A percentile compares a stretch with the other conserved stretches of the same genome.
Conservation (phyloP, 208 protist genomes). For the Acanthamoeba sp. region DNA sequence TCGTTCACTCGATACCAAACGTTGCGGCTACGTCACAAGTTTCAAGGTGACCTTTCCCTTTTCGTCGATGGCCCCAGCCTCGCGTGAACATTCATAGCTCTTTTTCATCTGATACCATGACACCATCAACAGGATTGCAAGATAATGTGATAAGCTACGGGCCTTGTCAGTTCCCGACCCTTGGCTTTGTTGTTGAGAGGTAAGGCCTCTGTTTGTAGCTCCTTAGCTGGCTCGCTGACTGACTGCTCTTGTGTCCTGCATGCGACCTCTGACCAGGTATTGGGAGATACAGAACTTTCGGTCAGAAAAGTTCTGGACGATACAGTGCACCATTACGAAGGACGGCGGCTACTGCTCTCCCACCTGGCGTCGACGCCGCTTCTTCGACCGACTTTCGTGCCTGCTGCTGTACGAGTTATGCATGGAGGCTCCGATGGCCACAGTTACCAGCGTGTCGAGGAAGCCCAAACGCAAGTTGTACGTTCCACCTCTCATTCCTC, state of each 20-base stretch:
- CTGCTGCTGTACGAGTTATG: constrained; percentile 89
- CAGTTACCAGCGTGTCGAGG: constrained; percentile 80
- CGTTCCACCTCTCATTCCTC: not conserved
- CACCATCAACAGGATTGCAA: constrained; percentile 40
- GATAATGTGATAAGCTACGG: constrained; percentile 88
- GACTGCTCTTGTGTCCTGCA: not conserved
- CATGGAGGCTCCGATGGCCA: constrained; percentile 85
- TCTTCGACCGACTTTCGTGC: constrained; percentile 90
- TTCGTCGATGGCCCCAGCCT: not conserved
- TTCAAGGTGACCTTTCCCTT: constrained; percentile 44
- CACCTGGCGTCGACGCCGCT: constrained; percentile 87
- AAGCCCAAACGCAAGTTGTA: constrained; percentile 82
- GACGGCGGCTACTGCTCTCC: not conserved
- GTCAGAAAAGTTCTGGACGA: constrained; percentile 37
- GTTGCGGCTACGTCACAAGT: constrained; percentile 83
- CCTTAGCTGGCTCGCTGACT: not conserved
- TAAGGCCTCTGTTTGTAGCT: constrained; percentile 79
- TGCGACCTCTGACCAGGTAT: not conserved
- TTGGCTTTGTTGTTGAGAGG: constrained; percentile 96
- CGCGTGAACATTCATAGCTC: not conserved
- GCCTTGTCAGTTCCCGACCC: constrained; percentile 97
- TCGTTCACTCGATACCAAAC: constrained; percentile 95
- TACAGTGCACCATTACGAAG: constrained; percentile 28
- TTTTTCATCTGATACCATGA: not conserved
- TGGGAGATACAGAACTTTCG: constrained; percentile 84